Percentiles rank a stretch among this genome's conserved stretches.
These are phyloP conservation scores for Talaromyces albobiverticillius DNA, from an alignment of 2,329 filamentous ascomycete species.

Conservation along the genomic window DNA sequence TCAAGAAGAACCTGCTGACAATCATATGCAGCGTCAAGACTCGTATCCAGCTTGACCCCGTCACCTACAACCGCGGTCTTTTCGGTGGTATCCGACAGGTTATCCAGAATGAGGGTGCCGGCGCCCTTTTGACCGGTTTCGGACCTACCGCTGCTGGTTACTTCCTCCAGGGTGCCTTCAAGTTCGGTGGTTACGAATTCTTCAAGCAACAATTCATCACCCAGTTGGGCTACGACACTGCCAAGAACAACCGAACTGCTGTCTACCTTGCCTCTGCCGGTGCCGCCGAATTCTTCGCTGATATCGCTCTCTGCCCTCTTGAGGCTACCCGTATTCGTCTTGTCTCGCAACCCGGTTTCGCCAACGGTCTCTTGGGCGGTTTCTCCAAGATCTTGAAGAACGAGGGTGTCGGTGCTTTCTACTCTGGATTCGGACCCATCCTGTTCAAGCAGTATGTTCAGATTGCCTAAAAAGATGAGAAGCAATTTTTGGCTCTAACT, in stretches of 20 bases:
- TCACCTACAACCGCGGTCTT: conserved; percentile 83
- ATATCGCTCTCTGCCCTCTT: conserved; percentile 75
- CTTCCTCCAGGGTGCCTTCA: conserved; percentile 91
- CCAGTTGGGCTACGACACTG: conserved; percentile 71
- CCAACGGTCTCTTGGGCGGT: conserved; percentile 72
- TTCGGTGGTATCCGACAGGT: conserved; percentile 85
- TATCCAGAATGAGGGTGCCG: conserved; percentile 77
- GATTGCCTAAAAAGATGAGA: neutral
- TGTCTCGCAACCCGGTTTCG: conserved; percentile 82
- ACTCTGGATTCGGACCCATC: conserved; percentile 86
- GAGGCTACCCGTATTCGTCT: conserved; percentile 93
- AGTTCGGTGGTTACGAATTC: conserved; percentile 93
- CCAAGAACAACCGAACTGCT: conserved; percentile 73
- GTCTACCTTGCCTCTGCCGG: conserved; percentile 72
- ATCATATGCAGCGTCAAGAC: conserved; percentile 77
- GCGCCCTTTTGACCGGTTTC: conserved; percentile 79
- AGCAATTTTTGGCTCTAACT: neutral
- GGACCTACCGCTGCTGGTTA: conserved; percentile 86
- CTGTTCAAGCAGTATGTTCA: conserved; percentile 72
- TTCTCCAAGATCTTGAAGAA: conserved; percentile 79
- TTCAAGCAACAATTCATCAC: conserved; percentile 93
- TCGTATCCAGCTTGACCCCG: conserved; percentile 87
- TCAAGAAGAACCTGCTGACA: conserved; percentile 14
- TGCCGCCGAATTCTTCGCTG: conserved; percentile 62
- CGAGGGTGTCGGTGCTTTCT: conserved; percentile 83